Conservation (phyloP, 257 asterid genomes). For the Hygrophila difformis region DNA sequence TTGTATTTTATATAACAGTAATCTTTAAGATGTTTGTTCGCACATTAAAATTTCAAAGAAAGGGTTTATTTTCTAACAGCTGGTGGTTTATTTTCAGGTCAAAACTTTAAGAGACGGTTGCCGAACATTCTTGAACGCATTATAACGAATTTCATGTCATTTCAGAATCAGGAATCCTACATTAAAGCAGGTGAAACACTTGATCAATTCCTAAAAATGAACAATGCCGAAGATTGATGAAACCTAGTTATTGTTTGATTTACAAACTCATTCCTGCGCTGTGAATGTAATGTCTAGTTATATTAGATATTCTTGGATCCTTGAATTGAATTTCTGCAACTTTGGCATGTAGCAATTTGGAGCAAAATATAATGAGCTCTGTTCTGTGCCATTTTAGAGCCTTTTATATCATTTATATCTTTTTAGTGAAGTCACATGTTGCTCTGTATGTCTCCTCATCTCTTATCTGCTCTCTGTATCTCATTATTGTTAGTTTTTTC, state of each 20-base stretch:
- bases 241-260: constrained; percentile 6
- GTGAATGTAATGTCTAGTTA: neutral
- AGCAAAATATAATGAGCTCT: constrained; percentile 1
- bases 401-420: too few species aligned
- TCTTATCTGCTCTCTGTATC: constrained; percentile 8
- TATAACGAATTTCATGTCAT: constrained; percentile 52
- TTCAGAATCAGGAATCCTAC: constrained; percentile 82
- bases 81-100: constrained; percentile 49
- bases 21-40: neutral
- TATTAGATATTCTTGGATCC: constrained; percentile 8
- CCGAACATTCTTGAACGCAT: constrained; percentile 67
- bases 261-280: constrained; percentile 1
- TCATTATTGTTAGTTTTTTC: constrained; percentile 23
- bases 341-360: constrained; percentile 11
- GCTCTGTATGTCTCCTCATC: too few species aligned
- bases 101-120: constrained; percentile 42
- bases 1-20: too few species aligned
- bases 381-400: neutral
- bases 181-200: constrained; percentile 93
- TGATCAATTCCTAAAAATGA: too few species aligned
- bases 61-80: constrained; percentile 14
- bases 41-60: neutral
- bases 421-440: too few species aligned
- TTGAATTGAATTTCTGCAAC: constrained; percentile 9
- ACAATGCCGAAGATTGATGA: neutral